Percentiles rank a stretch among this genome's conserved stretches.
Evolutionary conservation across 2,329 filamentous ascomycete species (phyloP).

Genomic region (Beauveria asiatica): DNA sequence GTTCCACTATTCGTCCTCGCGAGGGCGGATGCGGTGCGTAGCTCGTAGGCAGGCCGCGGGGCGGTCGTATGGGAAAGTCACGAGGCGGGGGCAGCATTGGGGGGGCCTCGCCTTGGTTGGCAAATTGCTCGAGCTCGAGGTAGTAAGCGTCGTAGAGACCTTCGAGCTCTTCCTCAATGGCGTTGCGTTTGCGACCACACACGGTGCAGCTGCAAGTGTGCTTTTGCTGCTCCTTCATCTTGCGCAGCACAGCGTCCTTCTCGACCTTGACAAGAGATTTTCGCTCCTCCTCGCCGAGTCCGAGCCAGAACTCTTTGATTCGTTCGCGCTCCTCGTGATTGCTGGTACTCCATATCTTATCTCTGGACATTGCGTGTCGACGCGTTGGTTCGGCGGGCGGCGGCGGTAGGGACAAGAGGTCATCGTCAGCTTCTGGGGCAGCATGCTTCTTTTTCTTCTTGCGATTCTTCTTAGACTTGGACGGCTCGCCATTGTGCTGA

Average conservation of each 20-base stretch:
- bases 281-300: slow-evolving; percentile 85
- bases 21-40: slow-evolving; percentile 62
- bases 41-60: slow-evolving; percentile 48
- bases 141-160: slow-evolving; percentile 98
- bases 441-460: slow-evolving; percentile 59
- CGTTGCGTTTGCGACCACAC: slow-evolving; percentile 89
- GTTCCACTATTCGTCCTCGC: slow-evolving; percentile 64
- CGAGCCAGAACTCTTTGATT: slow-evolving; percentile 97
- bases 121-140: slow-evolving; percentile 94
- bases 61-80: slow-evolving; percentile 51
- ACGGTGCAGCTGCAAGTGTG: slow-evolving; percentile 98
- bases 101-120: slow-evolving; percentile 67
- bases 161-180: slow-evolving; percentile 96
- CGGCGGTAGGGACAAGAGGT: slow-evolving; percentile 14
- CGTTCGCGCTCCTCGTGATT: slow-evolving; percentile 90
- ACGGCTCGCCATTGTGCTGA: slow-evolving; percentile 22
- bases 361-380: slow-evolving; percentile 49
- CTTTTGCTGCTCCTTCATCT: slow-evolving; percentile 99
- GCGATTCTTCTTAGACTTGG: slow-evolving; percentile 51
- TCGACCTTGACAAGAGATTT: slow-evolving; percentile 95
- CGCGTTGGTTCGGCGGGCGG: slow-evolving; percentile 22
- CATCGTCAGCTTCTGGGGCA: slow-evolving; percentile 13
- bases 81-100: slow-evolving; percentile 44
- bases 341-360: slow-evolving; percentile 96
- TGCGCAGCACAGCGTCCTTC: slow-evolving; percentile 93